These are phyloP conservation scores for Pelargonium fulgidum DNA, from an alignment of 441 rosid species.

Conservation along the genomic window DNA sequence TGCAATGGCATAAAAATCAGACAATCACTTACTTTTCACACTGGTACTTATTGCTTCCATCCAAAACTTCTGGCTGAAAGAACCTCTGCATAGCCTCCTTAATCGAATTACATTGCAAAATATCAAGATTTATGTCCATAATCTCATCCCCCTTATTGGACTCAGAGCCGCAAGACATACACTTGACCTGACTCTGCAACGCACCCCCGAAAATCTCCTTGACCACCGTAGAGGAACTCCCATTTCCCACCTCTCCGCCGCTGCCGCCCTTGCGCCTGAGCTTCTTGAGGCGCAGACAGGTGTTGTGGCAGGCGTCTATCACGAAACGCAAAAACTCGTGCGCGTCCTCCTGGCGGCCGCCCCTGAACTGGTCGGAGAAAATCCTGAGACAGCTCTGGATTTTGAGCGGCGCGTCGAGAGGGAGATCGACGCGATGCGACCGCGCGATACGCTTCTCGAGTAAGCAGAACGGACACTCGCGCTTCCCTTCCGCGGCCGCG, in stretches of 20 bases:
- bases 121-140: conserved; percentile 89
- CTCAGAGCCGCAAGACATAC: conserved; percentile 72
- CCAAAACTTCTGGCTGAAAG: conserved; percentile 82
- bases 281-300: conserved; percentile 77
- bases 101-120: conserved; percentile 56
- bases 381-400: conserved; percentile 57
- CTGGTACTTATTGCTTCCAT: conserved; percentile 82
- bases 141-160: conserved; percentile 88
- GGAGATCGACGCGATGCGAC: conserved; percentile 54
- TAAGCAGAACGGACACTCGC: conserved; percentile 87
- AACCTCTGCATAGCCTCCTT: conserved; percentile 82
- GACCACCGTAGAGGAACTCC: conserved; percentile 32
- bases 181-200: conserved; percentile 91
- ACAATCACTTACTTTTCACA: conserved; percentile 61
- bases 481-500: conserved; percentile 41
- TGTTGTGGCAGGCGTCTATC: conserved; percentile 87
- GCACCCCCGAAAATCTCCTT: conserved; percentile 91
- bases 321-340: conserved; percentile 90
- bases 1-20: not conserved
- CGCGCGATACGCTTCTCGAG: conserved; percentile 69
- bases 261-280: conserved; percentile 42
- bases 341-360: conserved; percentile 90
- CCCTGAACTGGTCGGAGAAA: conserved; percentile 65
- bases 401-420: conserved; percentile 60
- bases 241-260: conserved; percentile 17